Evolutionary conservation across 768 basidiomycete species (phyloP).

Genomic region (Panellus pusillus): DNA sequence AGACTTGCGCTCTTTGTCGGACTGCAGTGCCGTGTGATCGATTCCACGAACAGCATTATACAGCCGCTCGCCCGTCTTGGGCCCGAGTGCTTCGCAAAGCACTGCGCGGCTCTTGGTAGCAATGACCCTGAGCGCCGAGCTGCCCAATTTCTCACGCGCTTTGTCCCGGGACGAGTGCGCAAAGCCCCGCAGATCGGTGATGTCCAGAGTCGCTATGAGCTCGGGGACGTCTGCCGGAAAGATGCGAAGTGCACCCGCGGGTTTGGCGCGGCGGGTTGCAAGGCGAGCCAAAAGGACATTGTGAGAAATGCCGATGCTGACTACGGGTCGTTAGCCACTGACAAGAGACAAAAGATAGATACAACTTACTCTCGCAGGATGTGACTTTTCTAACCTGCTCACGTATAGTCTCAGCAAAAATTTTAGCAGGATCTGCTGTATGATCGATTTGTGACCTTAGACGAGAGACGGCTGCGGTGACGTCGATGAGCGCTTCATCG

Average conservation of each 20-base stretch:
- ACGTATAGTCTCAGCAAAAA: slow-evolving; percentile 81
- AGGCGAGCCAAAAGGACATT: slow-evolving; percentile 93
- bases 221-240: slow-evolving; percentile 46
- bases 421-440: slow-evolving; percentile 63
- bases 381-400: slow-evolving; percentile 75
- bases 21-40: slow-evolving; percentile 77
- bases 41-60: slow-evolving; percentile 83
- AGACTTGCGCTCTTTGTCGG: slow-evolving; percentile 83
- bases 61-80: slow-evolving; percentile 78
- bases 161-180: slow-evolving; percentile 76
- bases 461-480: slow-evolving; percentile 59
- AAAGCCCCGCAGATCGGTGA: slow-evolving; percentile 86
- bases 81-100: slow-evolving; percentile 76
- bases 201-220: slow-evolving; percentile 66
- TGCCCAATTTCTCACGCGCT: slow-evolving; percentile 76
- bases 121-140: slow-evolving; percentile 68
- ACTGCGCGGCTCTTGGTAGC: slow-evolving; percentile 58
- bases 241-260: slow-evolving; percentile 83
- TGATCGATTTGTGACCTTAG: slow-evolving; percentile 29
- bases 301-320: slow-evolving; percentile 88
- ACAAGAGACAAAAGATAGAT: neutral
- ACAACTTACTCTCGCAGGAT: slow-evolving; percentile 71
- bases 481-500: slow-evolving; percentile 93
- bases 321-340: slow-evolving; percentile 36
- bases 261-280: slow-evolving; percentile 90